Percentiles rank a stretch among this genome's conserved stretches.
phyloP scores from a whole-genome alignment of 2,329 filamentous ascomycete species.

The Aureobasidium sp. region DNA sequence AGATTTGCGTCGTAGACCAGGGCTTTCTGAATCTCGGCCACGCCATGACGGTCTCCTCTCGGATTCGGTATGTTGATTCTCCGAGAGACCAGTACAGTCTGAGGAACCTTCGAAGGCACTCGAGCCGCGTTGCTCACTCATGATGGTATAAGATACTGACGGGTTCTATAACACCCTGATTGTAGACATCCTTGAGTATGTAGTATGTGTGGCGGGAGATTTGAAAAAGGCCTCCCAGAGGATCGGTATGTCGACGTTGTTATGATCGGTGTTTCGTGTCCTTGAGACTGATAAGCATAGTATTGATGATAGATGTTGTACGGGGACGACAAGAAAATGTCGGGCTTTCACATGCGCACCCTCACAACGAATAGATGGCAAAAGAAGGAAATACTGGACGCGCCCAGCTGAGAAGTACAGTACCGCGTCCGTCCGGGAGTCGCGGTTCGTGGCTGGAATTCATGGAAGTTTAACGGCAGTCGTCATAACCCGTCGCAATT shows the following conservation, averaged over 20 bases:
- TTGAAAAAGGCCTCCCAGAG: neutral
- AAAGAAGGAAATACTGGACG: neutral
- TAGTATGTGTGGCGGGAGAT: neutral
- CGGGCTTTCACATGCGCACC: neutral
- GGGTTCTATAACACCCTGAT: neutral
- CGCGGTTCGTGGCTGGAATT: neutral
- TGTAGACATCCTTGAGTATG: neutral
- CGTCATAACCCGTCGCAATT: neutral
- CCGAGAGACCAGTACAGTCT: neutral
- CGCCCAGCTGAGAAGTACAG: neutral
- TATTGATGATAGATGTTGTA: neutral
- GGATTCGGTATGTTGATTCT: neutral
- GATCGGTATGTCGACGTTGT: neutral
- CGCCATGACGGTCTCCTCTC: slow-evolving; percentile 3
- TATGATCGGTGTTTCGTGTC: neutral
- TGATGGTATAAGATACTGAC: neutral
- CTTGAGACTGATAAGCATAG: neutral
- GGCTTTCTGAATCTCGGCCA: neutral
- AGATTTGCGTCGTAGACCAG: neutral
- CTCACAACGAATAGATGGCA: neutral
- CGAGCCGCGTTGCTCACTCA: slow-evolving; percentile 1
- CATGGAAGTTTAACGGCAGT: neutral
- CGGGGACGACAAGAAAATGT: too few species aligned
- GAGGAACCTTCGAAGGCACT: slow-evolving; percentile 2
- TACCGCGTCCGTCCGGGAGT: neutral